phyloP scores from a whole-genome alignment of 768 basidiomycete species.

The Harrya chromipes region DNA sequence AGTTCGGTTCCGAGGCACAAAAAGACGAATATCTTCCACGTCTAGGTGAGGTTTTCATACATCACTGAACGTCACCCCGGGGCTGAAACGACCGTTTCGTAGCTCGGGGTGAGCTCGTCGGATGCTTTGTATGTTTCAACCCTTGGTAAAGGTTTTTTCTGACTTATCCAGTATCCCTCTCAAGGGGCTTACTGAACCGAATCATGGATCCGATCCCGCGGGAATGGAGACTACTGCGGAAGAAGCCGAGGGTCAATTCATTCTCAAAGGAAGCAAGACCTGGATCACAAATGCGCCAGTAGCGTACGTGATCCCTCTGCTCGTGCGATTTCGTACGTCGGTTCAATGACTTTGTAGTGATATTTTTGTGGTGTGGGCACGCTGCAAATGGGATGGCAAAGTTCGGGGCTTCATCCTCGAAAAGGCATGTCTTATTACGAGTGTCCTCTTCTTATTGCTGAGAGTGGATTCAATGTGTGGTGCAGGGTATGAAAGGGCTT shows the following conservation, averaged over 20 bases:
- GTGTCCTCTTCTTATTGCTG: background rate
- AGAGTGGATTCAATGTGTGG: background rate
- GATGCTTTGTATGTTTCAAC: slow-evolving; percentile 76
- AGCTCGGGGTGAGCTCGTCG: slow-evolving; percentile 85
- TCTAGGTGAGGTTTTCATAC: slow-evolving; percentile 49
- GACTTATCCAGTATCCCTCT: background rate
- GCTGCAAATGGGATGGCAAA: slow-evolving; percentile 90
- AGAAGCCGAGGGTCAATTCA: slow-evolving; percentile 81
- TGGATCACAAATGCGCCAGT: slow-evolving; percentile 96
- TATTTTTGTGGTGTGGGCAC: slow-evolving; percentile 91
- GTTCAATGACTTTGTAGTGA: slow-evolving; percentile 47
- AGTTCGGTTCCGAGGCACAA: slow-evolving; percentile 86
- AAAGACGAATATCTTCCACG: slow-evolving; percentile 88
- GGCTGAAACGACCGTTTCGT: slow-evolving; percentile 8
- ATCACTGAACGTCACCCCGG: background rate
- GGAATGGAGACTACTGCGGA: slow-evolving; percentile 94
- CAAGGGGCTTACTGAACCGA: slow-evolving; percentile 93
- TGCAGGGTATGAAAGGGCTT: slow-evolving; percentile 79
- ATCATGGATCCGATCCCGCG: slow-evolving; percentile 96
- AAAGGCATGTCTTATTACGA: slow-evolving; percentile 49
- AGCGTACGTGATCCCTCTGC: slow-evolving; percentile 51
- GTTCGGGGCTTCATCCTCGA: slow-evolving; percentile 89
- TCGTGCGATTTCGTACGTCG: slow-evolving; percentile 7
- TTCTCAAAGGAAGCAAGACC: slow-evolving; percentile 90
- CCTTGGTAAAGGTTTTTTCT: background rate